phyloP scores from a whole-genome alignment of 306 rosid genomes.

The Canavalia gladiata region DNA sequence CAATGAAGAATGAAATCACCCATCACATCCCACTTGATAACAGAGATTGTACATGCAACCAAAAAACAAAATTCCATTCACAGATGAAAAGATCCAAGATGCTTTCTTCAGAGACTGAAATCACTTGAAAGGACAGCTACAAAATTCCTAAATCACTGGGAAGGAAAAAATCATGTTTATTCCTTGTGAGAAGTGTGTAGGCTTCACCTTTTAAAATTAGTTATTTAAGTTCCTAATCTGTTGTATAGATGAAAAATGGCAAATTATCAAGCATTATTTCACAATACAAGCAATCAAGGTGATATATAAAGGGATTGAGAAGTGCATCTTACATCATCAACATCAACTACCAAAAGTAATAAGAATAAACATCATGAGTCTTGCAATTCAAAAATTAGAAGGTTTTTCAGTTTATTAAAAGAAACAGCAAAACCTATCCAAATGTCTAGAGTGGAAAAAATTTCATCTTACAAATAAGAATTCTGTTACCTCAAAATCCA shows the following conservation, averaged over 20 bases:
- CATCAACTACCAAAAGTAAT: slow-evolving; percentile 24
- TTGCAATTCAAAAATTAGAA: slow-evolving; percentile 17
- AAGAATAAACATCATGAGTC: slow-evolving; percentile 36
- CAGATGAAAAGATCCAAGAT: not conserved
- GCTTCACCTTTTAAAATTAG: slow-evolving; percentile 34
- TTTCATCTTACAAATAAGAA: slow-evolving; percentile 28
- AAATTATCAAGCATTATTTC: slow-evolving; percentile 34
- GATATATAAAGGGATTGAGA: slow-evolving; percentile 1
- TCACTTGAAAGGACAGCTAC: not conserved
- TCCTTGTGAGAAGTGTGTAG: not conserved
- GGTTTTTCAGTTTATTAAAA: not conserved
- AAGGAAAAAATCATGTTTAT: slow-evolving; percentile 33
- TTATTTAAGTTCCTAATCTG: slow-evolving; percentile 9
- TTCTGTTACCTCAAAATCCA: slow-evolving; percentile 87
- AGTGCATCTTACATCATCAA: slow-evolving; percentile 17
- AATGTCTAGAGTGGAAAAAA: slow-evolving; percentile 4
- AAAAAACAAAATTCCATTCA: slow-evolving; percentile 22
- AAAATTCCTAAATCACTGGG: not conserved
- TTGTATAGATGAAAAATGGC: slow-evolving; percentile 14
- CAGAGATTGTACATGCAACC: slow-evolving; percentile 30
- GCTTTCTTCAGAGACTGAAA: slow-evolving; percentile 20
- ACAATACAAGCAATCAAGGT: slow-evolving; percentile 33
- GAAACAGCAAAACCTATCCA: slow-evolving; percentile 37
- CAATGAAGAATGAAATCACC: slow-evolving; percentile 38
- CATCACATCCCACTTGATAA: slow-evolving; percentile 8